These are phyloP conservation scores for Myriosclerotinia duriaeana DNA, from an alignment of 2,329 filamentous ascomycete species.

Conservation along the genomic window DNA sequence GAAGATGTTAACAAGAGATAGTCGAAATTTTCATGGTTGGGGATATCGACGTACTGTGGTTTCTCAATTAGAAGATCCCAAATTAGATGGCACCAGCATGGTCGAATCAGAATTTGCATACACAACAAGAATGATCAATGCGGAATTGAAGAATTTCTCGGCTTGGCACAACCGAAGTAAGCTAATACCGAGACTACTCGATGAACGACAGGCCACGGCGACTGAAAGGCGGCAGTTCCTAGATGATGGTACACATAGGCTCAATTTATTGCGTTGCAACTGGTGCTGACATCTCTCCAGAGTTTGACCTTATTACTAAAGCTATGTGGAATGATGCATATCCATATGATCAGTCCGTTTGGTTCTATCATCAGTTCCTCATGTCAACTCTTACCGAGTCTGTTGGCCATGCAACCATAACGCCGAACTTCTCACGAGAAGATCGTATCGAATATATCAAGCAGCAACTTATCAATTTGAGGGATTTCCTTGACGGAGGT, in stretches of 20 bases:
- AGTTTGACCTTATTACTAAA: conserved; percentile 72
- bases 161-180: conserved; percentile 92
- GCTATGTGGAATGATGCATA: conserved; percentile 71
- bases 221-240: conserved; percentile 66
- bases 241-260: conserved; percentile 56
- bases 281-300: conserved; percentile 45
- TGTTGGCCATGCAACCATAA: conserved; percentile 56
- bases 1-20: conserved; percentile 86
- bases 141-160: conserved; percentile 92
- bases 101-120: conserved; percentile 82
- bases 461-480: conserved; percentile 72
- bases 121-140: conserved; percentile 81
- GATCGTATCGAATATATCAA: conserved; percentile 66
- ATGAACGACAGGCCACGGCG: conserved; percentile 66
- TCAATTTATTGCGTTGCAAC: not conserved
- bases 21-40: conserved; percentile 96
- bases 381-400: conserved; percentile 65
- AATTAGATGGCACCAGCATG: conserved; percentile 59
- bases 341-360: conserved; percentile 90
- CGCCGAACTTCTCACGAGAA: conserved; percentile 58
- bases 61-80: conserved; percentile 64
- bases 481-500: conserved; percentile 62
- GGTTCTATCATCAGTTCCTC: conserved; percentile 94
- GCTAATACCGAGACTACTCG: conserved; percentile 73
- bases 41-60: conserved; percentile 82